phyloP scores from a whole-genome alignment of 768 basidiomycete genomes.

The Hebeloma cylindrosporum region DNA sequence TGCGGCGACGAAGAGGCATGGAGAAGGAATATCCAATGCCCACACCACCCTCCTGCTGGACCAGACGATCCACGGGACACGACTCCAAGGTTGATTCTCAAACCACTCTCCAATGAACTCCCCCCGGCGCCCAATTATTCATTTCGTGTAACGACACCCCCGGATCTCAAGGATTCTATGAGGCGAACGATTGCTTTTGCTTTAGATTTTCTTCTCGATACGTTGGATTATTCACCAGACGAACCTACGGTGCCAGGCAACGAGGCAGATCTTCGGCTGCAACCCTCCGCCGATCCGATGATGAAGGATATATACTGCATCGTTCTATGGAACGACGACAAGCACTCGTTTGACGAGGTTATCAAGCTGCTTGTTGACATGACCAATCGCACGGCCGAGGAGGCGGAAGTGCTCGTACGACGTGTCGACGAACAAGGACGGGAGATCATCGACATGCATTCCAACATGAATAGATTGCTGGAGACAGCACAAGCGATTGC shows the following conservation, averaged over 20 bases:
- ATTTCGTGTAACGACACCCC: conserved; percentile 53
- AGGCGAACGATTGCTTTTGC: conserved; percentile 71
- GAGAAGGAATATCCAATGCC: conserved; percentile 65
- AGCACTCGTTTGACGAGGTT: conserved; percentile 90
- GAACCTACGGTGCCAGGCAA: conserved; percentile 66
- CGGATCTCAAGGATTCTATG: conserved; percentile 75
- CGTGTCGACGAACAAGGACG: conserved; percentile 79
- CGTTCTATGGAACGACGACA: conserved; percentile 96
- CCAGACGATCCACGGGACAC: conserved; percentile 34
- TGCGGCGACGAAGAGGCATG: conserved; percentile 93
- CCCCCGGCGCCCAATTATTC: conserved; percentile 64
- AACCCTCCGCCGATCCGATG: conserved; percentile 77
- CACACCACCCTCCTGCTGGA: conserved; percentile 64
- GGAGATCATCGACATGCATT: conserved; percentile 78
- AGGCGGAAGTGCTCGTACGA: conserved; percentile 55
- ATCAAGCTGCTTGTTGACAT: conserved; percentile 67
- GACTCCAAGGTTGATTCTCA: conserved; percentile 39
- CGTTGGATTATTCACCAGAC: conserved; percentile 78
- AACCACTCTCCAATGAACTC: conserved; percentile 47
- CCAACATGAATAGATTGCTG: conserved; percentile 52
- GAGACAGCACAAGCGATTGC: conserved; percentile 77
- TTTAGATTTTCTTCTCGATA: conserved; percentile 81
- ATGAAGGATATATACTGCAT: conserved; percentile 79
- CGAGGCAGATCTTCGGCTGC: conserved; percentile 69
- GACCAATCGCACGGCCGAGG: conserved; percentile 50